Conservation (phyloP, 352 stramenopile genomes). For the Pythium chondricola region DNA sequence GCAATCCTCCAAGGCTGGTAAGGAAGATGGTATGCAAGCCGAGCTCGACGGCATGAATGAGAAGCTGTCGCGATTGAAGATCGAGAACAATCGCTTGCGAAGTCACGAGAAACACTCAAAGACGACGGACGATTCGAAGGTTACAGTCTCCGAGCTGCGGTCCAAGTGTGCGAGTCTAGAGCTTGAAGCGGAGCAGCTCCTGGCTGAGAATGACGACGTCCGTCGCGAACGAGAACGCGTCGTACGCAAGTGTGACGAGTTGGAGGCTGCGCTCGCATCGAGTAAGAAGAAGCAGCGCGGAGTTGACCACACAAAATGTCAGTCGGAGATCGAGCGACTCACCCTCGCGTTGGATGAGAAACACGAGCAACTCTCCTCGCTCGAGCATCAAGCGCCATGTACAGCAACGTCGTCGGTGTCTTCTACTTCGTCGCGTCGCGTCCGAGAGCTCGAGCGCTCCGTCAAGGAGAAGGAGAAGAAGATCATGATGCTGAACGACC, state of each 20-base stretch:
- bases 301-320: constrained; percentile 26
- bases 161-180: constrained; percentile 40
- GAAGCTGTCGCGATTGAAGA: constrained; percentile 42
- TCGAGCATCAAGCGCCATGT: constrained; percentile 20
- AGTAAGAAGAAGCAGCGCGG: constrained; percentile 30
- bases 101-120: constrained; percentile 20
- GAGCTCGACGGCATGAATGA: constrained; percentile 35
- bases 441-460: constrained; percentile 39
- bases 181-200: constrained; percentile 36
- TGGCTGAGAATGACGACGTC: constrained; percentile 32
- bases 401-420: constrained; percentile 11
- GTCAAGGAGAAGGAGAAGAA: constrained; percentile 68
- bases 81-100: constrained; percentile 47
- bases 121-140: constrained; percentile 7
- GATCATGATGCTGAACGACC: constrained; percentile 80
- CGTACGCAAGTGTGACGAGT: constrained; percentile 5
- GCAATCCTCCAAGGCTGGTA: constrained; percentile 32
- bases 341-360: constrained; percentile 30
- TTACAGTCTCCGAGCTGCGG: constrained; percentile 21
- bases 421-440: constrained; percentile 26
- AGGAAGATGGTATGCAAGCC: constrained; percentile 31
- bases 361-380: constrained; percentile 35
- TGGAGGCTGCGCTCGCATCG: not conserved
- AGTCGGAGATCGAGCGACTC: constrained; percentile 22
- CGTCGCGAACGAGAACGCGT: constrained; percentile 8